Conservation (phyloP, 2,329 filamentous ascomycete genomes). For the Sporothrix pallida region DNA sequence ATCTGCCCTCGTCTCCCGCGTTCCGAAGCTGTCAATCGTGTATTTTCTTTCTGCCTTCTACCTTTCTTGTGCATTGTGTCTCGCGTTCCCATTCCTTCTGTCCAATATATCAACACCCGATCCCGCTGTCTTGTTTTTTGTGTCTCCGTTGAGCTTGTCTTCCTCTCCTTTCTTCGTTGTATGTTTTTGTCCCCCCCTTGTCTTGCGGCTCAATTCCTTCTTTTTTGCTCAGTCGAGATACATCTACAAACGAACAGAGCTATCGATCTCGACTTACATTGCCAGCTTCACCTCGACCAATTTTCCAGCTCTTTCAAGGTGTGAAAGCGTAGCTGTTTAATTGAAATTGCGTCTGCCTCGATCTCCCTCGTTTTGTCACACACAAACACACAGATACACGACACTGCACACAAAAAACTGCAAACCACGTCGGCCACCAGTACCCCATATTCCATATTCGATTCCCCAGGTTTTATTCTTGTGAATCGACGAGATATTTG, state of each 20-base stretch:
- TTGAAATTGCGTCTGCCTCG: neutral
- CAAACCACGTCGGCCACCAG: too few species aligned
- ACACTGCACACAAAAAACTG: too few species aligned
- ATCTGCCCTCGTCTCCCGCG: neutral
- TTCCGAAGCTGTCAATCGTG: constrained; percentile 1
- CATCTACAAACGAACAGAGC: too few species aligned
- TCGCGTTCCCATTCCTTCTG: neutral
- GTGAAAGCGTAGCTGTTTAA: neutral
- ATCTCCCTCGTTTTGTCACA: neutral
- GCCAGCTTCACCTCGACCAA: neutral
- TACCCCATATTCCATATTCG: too few species aligned
- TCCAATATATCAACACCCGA: neutral
- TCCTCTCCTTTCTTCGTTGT: neutral
- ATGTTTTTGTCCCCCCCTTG: neutral
- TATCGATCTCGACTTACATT: neutral
- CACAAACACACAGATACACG: too few species aligned
- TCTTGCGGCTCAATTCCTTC: neutral
- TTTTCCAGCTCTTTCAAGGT: neutral
- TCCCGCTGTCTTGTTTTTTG: neutral
- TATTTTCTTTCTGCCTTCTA: neutral
- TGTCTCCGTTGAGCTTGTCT: neutral
- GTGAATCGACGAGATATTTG: neutral
- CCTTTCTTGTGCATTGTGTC: neutral
- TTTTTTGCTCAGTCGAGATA: neutral
- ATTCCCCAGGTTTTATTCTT: too few species aligned